A percentile compares a stretch with the other conserved stretches of the same genome.
Evolutionary conservation across 192 early-diverging fungal species (phyloP).

Genomic region (Jimgerdemannia flammicorona): DNA sequence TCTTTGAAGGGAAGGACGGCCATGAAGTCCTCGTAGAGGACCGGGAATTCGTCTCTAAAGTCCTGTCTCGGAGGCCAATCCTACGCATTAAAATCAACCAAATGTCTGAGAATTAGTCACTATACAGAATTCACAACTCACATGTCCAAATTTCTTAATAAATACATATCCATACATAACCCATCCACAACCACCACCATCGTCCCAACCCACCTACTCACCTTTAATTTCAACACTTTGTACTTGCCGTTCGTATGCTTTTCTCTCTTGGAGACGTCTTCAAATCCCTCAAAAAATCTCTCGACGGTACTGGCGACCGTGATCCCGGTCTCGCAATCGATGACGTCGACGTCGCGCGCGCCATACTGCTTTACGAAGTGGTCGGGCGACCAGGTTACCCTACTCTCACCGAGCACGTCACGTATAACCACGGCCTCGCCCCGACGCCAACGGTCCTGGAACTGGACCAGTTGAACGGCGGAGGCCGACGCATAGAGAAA

Average conservation of each 20-base stretch:
- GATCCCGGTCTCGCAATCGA: conserved; percentile 40
- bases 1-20: conserved; percentile 47
- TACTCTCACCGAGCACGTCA: conserved; percentile 4
- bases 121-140: too few species aligned
- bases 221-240: conserved; percentile 48
- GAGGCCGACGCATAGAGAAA: neutral
- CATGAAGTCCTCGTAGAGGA: conserved; percentile 54
- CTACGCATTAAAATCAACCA: neutral
- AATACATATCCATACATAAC: too few species aligned
- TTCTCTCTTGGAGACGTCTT: conserved; percentile 10
- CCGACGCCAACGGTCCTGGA: neutral
- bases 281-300: conserved; percentile 49
- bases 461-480: neutral
- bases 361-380: conserved; percentile 37
- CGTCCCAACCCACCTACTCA: too few species aligned
- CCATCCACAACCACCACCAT: too few species aligned
- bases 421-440: neutral
- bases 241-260: neutral
- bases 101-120: neutral
- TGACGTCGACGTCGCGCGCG: conserved; percentile 38
- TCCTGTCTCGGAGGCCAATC: conserved; percentile 64
- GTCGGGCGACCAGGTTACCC: conserved; percentile 27
- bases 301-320: conserved; percentile 28
- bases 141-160: too few species aligned
- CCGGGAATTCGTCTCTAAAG: conserved; percentile 49